Evolutionary conservation across 441 rosid genomes (phyloP).

Genomic region (Populus hybrid): DNA sequence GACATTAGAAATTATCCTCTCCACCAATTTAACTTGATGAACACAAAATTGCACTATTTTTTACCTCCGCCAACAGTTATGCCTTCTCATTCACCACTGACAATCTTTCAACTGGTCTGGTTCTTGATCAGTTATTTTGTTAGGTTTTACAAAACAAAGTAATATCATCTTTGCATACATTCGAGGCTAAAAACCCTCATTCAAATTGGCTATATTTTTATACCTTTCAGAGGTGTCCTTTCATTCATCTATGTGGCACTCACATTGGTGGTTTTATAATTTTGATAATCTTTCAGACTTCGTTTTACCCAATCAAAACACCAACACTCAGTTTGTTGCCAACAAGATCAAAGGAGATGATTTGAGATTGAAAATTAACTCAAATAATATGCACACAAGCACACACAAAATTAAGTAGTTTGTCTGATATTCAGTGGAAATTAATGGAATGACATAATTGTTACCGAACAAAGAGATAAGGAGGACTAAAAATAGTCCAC

Average conservation of each 20-base stretch:
- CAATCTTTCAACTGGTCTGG: not conserved
- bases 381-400: not conserved
- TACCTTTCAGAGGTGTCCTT: not conserved
- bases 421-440: not conserved
- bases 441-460: not conserved
- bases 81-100: not conserved
- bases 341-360: not conserved
- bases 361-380: not conserved
- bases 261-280: not conserved
- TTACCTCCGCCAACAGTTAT: not conserved
- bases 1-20: not conserved
- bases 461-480: not conserved
- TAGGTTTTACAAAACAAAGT: not conserved
- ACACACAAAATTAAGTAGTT: not conserved
- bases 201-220: not conserved
- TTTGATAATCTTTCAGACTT: not conserved
- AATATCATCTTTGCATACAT: not conserved
- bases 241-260: not conserved
- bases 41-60: not conserved
- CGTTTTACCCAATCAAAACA: not conserved
- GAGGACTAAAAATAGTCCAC: not conserved
- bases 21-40: not conserved
- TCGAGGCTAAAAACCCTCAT: not conserved
- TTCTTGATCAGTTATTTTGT: not conserved
- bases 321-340: not conserved